phyloP scores from a whole-genome alignment of 2,329 filamentous ascomycete species.

The Clonostachys rosea region DNA sequence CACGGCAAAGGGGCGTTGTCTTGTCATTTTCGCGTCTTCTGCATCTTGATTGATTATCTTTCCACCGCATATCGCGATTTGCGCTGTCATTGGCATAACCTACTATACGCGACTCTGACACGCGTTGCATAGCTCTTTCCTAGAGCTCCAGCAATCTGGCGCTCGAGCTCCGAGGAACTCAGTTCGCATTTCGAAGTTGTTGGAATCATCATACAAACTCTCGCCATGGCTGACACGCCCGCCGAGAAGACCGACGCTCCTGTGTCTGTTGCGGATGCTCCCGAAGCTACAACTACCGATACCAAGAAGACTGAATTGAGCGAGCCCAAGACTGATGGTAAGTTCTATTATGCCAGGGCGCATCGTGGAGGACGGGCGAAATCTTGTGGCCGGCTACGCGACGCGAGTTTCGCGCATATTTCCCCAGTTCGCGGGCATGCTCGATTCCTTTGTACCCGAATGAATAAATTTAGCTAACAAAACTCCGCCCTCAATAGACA shows the following conservation, averaged over 20 bases:
- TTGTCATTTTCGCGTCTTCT: too few relatives aligned
- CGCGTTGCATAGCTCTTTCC: too few relatives aligned
- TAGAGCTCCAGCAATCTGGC: too few relatives aligned
- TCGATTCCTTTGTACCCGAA: not conserved
- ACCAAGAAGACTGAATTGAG: conserved; percentile 9
- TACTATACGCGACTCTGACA: too few relatives aligned
- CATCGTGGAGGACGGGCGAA: not conserved
- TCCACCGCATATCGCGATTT: too few relatives aligned
- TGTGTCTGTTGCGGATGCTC: conserved; percentile 7
- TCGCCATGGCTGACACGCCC: conserved; percentile 31
- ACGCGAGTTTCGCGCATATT: conserved; percentile 18
- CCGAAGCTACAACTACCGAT: not conserved
- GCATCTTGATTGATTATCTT: too few relatives aligned
- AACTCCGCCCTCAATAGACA: not conserved
- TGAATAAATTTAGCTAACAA: not conserved
- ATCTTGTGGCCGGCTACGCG: not conserved
- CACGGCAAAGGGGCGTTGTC: too few relatives aligned
- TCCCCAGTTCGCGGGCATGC: not conserved
- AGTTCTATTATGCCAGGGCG: conserved; percentile 4
- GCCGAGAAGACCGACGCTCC: conserved; percentile 27
- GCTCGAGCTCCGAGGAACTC: too few relatives aligned
- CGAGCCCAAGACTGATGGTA: conserved; percentile 21
- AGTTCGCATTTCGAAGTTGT: too few relatives aligned
- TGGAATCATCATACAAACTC: not conserved
- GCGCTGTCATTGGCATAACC: not conserved